A percentile compares a stretch with the other conserved stretches of the same genome.
Evolutionary conservation across 2,329 filamentous ascomycete genomes (phyloP).

Genomic region (Colletotrichum liaoningense): DNA sequence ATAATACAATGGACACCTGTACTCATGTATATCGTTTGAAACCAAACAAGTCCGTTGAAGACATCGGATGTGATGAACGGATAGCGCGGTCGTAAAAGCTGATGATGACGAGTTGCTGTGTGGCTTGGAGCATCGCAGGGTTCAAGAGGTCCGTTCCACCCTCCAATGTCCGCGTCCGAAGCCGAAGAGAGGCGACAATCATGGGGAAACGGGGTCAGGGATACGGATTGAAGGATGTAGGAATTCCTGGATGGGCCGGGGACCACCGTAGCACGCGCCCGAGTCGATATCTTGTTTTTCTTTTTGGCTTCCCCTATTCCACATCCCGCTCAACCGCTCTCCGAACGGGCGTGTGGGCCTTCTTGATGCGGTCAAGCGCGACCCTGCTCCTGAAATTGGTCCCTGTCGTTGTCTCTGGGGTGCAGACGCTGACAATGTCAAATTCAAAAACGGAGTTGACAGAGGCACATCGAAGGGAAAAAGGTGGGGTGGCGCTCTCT

Average conservation of each 20-base stretch:
- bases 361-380: constrained; percentile 22
- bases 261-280: neutral
- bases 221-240: neutral
- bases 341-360: constrained; percentile 11
- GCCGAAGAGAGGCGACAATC: constrained; percentile 9
- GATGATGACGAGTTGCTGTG: constrained; percentile 19
- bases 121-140: constrained; percentile 27
- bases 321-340: constrained; percentile 18
- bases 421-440: constrained; percentile 8
- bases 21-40: constrained; percentile 2
- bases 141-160: constrained; percentile 8
- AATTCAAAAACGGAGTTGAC: neutral
- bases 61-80: constrained; percentile 5
- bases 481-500: constrained; percentile 3
- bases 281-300: constrained; percentile 3
- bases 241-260: constrained; percentile 1
- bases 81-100: neutral
- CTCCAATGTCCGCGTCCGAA: constrained; percentile 9
- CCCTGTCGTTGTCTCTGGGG: constrained; percentile 8
- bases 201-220: constrained; percentile 6
- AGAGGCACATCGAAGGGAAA: neutral
- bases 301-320: constrained; percentile 21
- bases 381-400: neutral
- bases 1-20: neutral
- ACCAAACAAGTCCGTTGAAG: neutral